Base-by-base conservation (phyloP, 2,329 filamentous ascomycete genomes). In the Fusarium burgessii region DNA sequence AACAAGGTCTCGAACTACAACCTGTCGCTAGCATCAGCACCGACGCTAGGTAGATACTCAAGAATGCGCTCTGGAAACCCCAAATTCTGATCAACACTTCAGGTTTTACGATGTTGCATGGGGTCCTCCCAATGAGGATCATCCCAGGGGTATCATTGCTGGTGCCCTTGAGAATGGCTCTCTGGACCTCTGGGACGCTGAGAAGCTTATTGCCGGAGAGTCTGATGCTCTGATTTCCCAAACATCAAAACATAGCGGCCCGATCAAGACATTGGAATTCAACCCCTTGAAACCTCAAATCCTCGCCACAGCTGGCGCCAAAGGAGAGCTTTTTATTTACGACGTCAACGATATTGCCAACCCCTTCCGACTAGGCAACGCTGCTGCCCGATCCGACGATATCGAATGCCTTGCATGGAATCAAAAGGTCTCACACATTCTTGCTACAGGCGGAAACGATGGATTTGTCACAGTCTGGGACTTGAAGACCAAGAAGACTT, bases 401-500 rank as follows among this genome's bases (percentile, higher is more conserved):
- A 93, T 98, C 72, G 96, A 98, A 77, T 97, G 95, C 73, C 86
- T 99, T 66, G 95, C 97, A 75, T 99, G 97, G 97, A 99, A 99
- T 83, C 95, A 94, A 79, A 98, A 97, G 84, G 95, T 98, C 43
- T 90, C 95, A 17, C 95, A 99, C 79, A 99, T 99, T 79, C 84
- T 99, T 74, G 96, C 95, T 20, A 98, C 95, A 13, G 96, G 96
- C 73, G 95, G 95, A 78, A 92, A 90, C 68, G 95, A 94, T 52
- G 96, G 96, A 7, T 97, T 98, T 77, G 95, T 98, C 38, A 98
- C 96, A 4, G 95, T 99, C 20, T 99, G 96, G 96, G 96, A 99
- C 83, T 88, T 98, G 72, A 98, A 97, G 86, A 94, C 93, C 15
- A 98, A 97, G 88, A 98, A 97, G 84, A 94, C 97, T 75, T 98